These are phyloP conservation scores for Vachellia collinsii DNA, from an alignment of 306 rosid genomes.

Conservation along the genomic window DNA sequence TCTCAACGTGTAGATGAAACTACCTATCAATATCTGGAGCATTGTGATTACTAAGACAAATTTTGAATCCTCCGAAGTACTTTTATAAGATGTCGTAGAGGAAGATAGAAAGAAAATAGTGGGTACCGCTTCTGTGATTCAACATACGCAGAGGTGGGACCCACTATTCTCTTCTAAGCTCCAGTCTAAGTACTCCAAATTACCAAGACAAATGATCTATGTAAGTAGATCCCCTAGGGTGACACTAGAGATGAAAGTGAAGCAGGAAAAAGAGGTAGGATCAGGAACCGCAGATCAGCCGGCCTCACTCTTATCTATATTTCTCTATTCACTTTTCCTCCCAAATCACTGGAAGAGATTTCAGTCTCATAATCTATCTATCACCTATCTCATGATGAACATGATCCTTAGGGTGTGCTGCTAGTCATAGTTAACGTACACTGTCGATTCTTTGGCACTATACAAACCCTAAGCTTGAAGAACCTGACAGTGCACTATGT, in stretches of 20 bases:
- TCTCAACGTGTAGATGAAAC: conserved; percentile 44
- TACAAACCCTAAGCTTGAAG: conserved; percentile 70
- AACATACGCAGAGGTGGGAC: not conserved
- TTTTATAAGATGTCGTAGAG: not conserved
- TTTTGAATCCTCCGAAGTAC: conserved; percentile 10
- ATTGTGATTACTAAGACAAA: conserved; percentile 44
- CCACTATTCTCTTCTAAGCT: not conserved
- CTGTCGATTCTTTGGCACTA: conserved; percentile 29
- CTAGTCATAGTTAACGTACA: conserved; percentile 22
- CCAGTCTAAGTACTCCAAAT: not conserved
- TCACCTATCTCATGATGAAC: conserved; percentile 37
- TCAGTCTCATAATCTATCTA: conserved; percentile 26
- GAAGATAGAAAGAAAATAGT: not conserved
- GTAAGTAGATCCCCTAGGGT: not conserved
- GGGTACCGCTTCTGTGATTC: not conserved
- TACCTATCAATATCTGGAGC: conserved; percentile 53
- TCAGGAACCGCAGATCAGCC: not conserved
- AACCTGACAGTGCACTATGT: conserved; percentile 90
- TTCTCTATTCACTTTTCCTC: not conserved
- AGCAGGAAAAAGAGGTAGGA: not conserved
- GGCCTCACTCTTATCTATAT: not conserved
- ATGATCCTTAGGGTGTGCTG: conserved; percentile 28
- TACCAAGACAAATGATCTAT: conserved; percentile 10
- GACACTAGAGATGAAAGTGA: not conserved
- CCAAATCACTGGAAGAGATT: conserved; percentile 2